Base-by-base conservation (phyloP, 805 yeast genomes). In the Saccharomycopsis sp. region DNA sequence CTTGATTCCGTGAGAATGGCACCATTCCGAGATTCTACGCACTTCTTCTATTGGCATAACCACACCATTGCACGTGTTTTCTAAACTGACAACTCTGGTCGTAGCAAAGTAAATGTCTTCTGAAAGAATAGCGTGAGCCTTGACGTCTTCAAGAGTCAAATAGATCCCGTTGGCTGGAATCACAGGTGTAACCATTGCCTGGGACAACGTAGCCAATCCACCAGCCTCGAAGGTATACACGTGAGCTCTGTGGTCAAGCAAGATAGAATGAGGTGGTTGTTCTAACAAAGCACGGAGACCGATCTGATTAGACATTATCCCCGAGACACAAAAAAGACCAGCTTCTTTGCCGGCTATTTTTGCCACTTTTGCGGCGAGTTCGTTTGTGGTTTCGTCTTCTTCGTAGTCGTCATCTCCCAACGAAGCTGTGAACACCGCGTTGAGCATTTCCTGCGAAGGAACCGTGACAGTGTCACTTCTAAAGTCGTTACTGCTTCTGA, bases 41-140 rank as follows among this genome's bases (percentile, higher is more conserved):
- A 92, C 78, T 69, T 92, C 97, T 38, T 86, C 93, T 51, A 85
- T 66, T 7, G 98, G 98, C 70, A 81, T 79, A 52, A 92, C 73
- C 42, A 86, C 77, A 23, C 98, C 98, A 65, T 87, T 92, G 54
- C 91, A 67, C 2, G 97, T 92, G 74, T 92, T 92, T 69, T 92
- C 98, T 64, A 93, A 76, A 3, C 93, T 85, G 64, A 92, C 80
- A 51, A 93, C 79, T 66, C 80, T 83, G 3, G 97, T 93, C 54
- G 97, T 97, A 1, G 97, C 96, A 47, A 78, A 79, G 69, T 92
- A 97, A 64, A 90, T 84, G 67, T 90, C 93, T 65, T 86, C 91
- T 63, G 86, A 88, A 15, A 85, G 83, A 47, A 82, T 75, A 63
- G 78, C 80, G 62, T 80, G 74, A n/a, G 77, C 78, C 62, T 79